phyloP scores from a whole-genome alignment of 371 early-diverging fungal genomes.

The Lichtheimia ramosa region DNA sequence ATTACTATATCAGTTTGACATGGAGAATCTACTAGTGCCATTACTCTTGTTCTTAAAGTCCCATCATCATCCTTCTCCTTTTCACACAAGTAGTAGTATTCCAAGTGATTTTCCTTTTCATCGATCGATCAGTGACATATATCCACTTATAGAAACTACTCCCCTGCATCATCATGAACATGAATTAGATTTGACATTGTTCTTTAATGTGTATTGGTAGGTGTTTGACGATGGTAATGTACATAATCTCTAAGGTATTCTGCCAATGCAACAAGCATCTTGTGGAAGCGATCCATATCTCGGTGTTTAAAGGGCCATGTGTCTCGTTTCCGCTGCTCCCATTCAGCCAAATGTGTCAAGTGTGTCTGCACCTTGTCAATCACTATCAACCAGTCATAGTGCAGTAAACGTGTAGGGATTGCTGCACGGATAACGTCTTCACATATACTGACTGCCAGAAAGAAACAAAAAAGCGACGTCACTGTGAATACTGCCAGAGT shows the following conservation, averaged over 20 bases:
- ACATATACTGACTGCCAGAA: slow-evolving; percentile 23
- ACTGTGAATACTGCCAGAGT: slow-evolving; percentile 6
- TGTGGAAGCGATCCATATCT: slow-evolving; percentile 6
- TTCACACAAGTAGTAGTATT: no score
- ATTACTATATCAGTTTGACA: no score
- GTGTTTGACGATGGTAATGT: neutral
- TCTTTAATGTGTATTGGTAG: neutral
- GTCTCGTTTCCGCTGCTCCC: slow-evolving; percentile 32
- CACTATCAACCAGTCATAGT: slow-evolving; percentile 21
- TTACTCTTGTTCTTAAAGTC: no score
- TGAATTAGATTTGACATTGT: neutral
- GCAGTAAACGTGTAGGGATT: slow-evolving; percentile 24
- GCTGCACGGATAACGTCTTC: slow-evolving; percentile 27
- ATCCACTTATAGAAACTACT: neutral
- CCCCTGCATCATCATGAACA: neutral
- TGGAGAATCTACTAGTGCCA: no score
- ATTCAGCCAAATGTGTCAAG: slow-evolving; percentile 36
- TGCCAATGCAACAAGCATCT: neutral
- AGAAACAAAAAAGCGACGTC: slow-evolving; percentile 22
- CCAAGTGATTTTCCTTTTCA: no score
- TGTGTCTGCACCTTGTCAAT: slow-evolving; percentile 26
- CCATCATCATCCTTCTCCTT: no score
- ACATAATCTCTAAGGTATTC: slow-evolving; percentile 7
- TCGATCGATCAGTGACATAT: no score
- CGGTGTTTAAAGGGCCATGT: slow-evolving; percentile 25